phyloP scores from a whole-genome alignment of 2,329 filamentous ascomycete species.

The Epichloe gansuensis region DNA sequence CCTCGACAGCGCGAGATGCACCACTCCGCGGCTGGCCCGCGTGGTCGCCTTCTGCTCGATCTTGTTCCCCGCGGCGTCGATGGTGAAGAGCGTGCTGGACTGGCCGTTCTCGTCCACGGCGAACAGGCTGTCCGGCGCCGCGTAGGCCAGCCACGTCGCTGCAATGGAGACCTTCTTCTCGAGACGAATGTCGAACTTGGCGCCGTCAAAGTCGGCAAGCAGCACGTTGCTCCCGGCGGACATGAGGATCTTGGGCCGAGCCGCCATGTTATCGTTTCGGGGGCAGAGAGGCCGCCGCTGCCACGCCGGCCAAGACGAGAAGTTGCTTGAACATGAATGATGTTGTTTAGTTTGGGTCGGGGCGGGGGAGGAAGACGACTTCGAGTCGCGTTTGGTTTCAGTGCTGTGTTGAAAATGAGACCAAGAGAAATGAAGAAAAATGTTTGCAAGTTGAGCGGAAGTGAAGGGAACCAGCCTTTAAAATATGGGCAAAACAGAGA shows the following conservation, averaged over 20 bases:
- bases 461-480: too few relatives aligned
- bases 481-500: too few relatives aligned
- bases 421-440: too few relatives aligned
- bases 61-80: conserved; percentile 21
- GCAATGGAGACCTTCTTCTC: conserved; percentile 21
- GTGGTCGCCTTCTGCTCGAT: conserved; percentile 15
- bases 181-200: conserved; percentile 25
- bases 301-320: neutral
- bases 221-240: conserved; percentile 28
- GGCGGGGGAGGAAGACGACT: too few relatives aligned
- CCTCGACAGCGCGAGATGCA: conserved; percentile 34
- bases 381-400: too few relatives aligned
- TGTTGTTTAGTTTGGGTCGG: too few relatives aligned
- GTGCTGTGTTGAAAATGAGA: too few relatives aligned
- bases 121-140: conserved; percentile 28
- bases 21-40: conserved; percentile 30
- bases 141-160: conserved; percentile 36
- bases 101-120: conserved; percentile 35
- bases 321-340: neutral
- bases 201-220: conserved; percentile 29
- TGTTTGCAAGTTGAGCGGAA: too few relatives aligned
- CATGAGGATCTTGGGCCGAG: conserved; percentile 21
- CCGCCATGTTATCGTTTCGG: neutral
- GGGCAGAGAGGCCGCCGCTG: neutral
- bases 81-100: conserved; percentile 26